Conservation (phyloP, 2,329 filamentous ascomycete species). For the Ophiostoma himal-ulmi region DNA sequence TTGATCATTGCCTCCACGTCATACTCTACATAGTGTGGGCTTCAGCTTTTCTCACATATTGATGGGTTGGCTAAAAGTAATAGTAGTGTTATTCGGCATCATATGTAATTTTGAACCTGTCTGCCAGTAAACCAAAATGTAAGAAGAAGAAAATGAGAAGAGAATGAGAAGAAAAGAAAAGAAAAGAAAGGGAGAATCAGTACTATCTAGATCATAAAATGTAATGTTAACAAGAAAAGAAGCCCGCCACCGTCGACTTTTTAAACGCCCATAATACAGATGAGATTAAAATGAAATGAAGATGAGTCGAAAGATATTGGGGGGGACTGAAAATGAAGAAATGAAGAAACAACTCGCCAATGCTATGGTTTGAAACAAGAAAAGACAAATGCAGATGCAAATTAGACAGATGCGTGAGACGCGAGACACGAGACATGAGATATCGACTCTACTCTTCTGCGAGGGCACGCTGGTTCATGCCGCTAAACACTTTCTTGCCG, state of each 20-base stretch:
- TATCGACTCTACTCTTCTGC: neutral
- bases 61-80: neutral
- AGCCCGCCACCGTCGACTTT: neutral
- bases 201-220: neutral
- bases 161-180: neutral
- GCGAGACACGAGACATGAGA: neutral
- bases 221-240: neutral
- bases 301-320: neutral
- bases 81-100: neutral
- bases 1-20: neutral
- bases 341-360: neutral
- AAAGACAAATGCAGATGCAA: neutral
- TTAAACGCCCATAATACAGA: conserved; percentile 2
- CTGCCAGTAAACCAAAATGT: neutral
- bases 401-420: neutral
- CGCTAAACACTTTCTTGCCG: conserved; percentile 79
- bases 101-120: conserved; percentile 1
- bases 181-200: neutral
- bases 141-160: neutral
- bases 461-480: conserved; percentile 55
- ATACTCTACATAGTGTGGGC: neutral
- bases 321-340: neutral
- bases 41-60: too few relatives aligned
- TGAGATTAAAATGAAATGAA: neutral
- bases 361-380: neutral